Conservation (phyloP, 192 early-diverging fungal genomes). For the Pilaira anomala region DNA sequence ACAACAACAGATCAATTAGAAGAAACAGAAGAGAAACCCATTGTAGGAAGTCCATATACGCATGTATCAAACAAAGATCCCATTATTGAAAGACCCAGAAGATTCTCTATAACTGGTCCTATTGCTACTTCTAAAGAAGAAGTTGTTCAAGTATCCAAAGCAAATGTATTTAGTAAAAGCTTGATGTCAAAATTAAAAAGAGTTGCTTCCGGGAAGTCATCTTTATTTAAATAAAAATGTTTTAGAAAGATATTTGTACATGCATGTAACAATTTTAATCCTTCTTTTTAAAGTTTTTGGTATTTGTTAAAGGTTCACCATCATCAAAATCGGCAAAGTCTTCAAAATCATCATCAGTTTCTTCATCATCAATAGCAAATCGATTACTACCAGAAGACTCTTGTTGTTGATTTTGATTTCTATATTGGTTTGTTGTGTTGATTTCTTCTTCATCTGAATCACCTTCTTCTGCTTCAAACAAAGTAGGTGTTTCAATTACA, state of each 20-base stretch:
- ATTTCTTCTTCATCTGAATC: constrained; percentile 17
- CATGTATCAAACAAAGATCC: neutral
- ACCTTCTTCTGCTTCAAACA: constrained; percentile 24
- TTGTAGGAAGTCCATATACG: constrained; percentile 5
- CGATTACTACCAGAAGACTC: neutral
- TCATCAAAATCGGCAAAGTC: neutral
- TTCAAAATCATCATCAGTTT: neutral
- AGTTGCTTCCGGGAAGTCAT: too few species aligned
- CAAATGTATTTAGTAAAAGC: too few species aligned
- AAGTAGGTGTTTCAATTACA: constrained; percentile 36
- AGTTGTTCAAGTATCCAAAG: too few species aligned
- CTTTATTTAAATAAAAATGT: too few species aligned
- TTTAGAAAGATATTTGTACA: too few species aligned
- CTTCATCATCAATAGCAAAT: neutral
- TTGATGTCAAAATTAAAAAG: too few species aligned
- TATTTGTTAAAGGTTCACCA: neutral
- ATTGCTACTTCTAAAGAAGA: too few species aligned
- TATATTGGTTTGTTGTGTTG: neutral
- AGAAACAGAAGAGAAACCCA: neutral
- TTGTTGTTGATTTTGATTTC: neutral
- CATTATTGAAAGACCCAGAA: neutral
- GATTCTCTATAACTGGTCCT: neutral
- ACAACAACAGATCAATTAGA: too few species aligned
- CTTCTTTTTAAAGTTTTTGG: too few species aligned
- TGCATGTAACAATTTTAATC: too few species aligned